Percentiles rank a stretch among this genome's conserved stretches.
Evolutionary conservation across 83 land plant genomes (phyloP).

Genomic region (Diphasiastrum complanatum): DNA sequence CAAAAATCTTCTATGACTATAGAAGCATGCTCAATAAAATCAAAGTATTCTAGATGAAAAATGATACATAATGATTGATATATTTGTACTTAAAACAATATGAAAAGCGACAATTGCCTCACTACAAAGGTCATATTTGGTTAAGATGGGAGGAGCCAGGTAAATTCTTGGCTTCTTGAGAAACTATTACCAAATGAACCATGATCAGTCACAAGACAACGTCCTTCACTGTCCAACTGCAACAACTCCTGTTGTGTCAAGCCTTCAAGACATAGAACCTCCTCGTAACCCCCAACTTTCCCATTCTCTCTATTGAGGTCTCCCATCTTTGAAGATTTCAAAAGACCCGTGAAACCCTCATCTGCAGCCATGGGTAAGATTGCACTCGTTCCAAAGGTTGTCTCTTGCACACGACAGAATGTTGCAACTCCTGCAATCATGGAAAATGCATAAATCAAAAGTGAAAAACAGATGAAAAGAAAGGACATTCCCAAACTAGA

Average conservation of each 20-base stretch:
- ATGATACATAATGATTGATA: too few relatives aligned
- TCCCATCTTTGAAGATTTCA: conserved; percentile 25
- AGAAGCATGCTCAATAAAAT: too few relatives aligned
- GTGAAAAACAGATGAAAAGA: too few relatives aligned
- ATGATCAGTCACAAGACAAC: conserved; percentile 92
- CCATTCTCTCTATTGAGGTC: conserved; percentile 18
- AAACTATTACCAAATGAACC: conserved; percentile 78
- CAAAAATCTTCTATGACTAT: too few relatives aligned
- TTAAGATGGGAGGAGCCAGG: too few relatives aligned
- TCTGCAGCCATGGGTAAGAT: conserved; percentile 81
- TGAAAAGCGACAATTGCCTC: too few relatives aligned
- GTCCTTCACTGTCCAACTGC: conserved; percentile 79
- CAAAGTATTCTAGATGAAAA: too few relatives aligned
- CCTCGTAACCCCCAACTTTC: conserved; percentile 25
- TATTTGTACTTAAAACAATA: too few relatives aligned
- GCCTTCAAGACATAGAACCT: conserved; percentile 35
- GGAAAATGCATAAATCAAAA: too few relatives aligned
- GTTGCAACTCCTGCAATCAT: conserved; percentile 88
- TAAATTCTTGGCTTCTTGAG: too few relatives aligned
- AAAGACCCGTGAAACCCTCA: conserved; percentile 85
- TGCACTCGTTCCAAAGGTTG: conserved; percentile 48
- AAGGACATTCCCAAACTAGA: too few relatives aligned
- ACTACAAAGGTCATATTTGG: too few relatives aligned
- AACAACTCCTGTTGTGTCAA: conserved; percentile 58
- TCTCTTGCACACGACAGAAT: conserved; percentile 65